Evolutionary conservation across 208 protist species (phyloP).

Genomic region (Leishmania braziliensis): DNA sequence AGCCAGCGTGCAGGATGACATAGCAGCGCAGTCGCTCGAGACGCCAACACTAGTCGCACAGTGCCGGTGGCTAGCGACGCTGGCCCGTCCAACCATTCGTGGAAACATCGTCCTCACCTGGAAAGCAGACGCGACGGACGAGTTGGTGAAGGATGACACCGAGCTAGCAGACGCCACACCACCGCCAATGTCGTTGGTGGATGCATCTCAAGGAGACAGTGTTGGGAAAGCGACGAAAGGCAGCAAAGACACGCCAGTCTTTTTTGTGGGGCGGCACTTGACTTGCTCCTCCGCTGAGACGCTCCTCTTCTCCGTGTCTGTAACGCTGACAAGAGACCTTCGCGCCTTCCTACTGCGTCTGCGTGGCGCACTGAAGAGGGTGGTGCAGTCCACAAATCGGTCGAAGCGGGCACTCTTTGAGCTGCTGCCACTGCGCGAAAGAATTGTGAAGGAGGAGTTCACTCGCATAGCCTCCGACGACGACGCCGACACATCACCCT

Average conservation of each 20-base stretch:
- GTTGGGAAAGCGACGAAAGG: not conserved
- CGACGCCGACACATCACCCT: constrained; percentile 29
- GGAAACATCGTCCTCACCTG: constrained; percentile 46
- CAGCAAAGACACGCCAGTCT: not conserved
- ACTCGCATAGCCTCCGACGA: constrained; percentile 37
- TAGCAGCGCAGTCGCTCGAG: constrained; percentile 15
- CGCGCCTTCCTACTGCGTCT: constrained; percentile 53
- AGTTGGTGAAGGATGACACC: constrained; percentile 28
- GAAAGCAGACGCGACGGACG: constrained; percentile 25
- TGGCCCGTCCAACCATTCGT: constrained; percentile 37
- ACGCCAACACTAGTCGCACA: constrained; percentile 38
- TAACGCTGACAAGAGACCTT: constrained; percentile 58
- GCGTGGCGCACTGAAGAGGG: constrained; percentile 42
- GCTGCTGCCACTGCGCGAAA: constrained; percentile 55
- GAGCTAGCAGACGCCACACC: constrained; percentile 20
- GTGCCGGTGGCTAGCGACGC: constrained; percentile 35
- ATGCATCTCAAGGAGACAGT: not conserved
- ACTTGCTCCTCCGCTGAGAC: constrained; percentile 70
- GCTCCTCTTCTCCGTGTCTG: constrained; percentile 56
- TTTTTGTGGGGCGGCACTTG: constrained; percentile 58
- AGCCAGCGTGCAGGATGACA: constrained; percentile 22
- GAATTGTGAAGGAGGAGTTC: constrained; percentile 70
- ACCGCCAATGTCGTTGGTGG: not conserved
- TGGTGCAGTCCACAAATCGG: constrained; percentile 42
- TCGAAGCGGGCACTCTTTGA: constrained; percentile 36